Evolutionary conservation across 495 filamentous ascomycete species (phyloP).

Genomic region (Aspergillus sclerotiicarbonarius): DNA sequence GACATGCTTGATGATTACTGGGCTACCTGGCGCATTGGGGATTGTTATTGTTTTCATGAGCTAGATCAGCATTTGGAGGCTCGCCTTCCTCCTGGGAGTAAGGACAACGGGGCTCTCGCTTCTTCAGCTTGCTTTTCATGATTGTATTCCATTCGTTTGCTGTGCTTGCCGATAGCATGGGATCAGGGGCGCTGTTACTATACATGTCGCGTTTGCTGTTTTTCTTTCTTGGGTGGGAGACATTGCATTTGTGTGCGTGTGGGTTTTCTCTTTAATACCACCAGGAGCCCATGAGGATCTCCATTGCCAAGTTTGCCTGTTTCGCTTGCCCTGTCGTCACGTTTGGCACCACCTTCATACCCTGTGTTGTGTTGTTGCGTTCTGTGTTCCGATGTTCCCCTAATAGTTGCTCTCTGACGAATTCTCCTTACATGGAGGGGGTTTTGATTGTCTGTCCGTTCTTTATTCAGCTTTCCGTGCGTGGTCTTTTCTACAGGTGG

Average conservation of each 20-base stretch:
- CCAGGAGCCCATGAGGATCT: slow-evolving; percentile 25
- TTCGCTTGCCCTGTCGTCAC: slow-evolving; percentile 12
- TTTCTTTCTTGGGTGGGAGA: slow-evolving; percentile 30
- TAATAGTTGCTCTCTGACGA: neutral
- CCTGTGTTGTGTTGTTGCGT: slow-evolving; percentile 17
- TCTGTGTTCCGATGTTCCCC: slow-evolving; percentile 6
- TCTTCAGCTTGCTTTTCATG: slow-evolving; percentile 25
- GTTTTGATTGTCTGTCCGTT: slow-evolving; percentile 4
- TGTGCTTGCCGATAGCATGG: slow-evolving; percentile 31
- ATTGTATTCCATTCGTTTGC: slow-evolving; percentile 12
- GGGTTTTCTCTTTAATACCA: slow-evolving; percentile 26
- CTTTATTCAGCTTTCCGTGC: neutral
- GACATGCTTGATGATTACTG: slow-evolving; percentile 49
- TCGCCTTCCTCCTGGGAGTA: slow-evolving; percentile 44
- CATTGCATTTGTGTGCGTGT: slow-evolving; percentile 37
- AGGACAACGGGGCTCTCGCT: slow-evolving; percentile 36
- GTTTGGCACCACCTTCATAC: slow-evolving; percentile 21
- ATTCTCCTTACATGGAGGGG: slow-evolving; percentile 5
- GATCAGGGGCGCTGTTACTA: slow-evolving; percentile 40
- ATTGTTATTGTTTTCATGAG: slow-evolving; percentile 32
- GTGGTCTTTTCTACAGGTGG: slow-evolving; percentile 3
- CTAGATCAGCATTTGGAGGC: slow-evolving; percentile 51
- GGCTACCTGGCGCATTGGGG: slow-evolving; percentile 48
- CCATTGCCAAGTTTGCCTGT: slow-evolving; percentile 17
- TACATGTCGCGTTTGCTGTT: slow-evolving; percentile 24